phyloP scores from a whole-genome alignment of 2,329 filamentous ascomycete species.

The Didymella glomerata region DNA sequence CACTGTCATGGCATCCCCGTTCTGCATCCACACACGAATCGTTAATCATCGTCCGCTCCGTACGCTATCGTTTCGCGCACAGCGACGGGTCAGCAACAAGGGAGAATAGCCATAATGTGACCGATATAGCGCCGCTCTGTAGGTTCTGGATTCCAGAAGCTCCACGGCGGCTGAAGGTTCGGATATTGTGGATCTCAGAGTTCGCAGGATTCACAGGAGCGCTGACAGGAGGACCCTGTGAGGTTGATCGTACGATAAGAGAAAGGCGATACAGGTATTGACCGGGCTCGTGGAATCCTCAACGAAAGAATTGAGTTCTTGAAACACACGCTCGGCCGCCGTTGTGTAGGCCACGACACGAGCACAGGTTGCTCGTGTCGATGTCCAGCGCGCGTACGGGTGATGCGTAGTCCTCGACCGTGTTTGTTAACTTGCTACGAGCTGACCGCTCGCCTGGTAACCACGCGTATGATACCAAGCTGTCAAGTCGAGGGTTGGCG shows the following conservation, averaged over 20 bases:
- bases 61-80: constrained; percentile 12
- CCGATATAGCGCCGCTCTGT: constrained; percentile 9
- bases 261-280: neutral
- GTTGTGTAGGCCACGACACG: neutral
- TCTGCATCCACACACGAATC: constrained; percentile 8
- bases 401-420: neutral
- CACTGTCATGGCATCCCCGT: constrained; percentile 8
- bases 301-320: constrained; percentile 1
- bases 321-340: constrained; percentile 5
- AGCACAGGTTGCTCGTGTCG: neutral
- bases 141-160: constrained; percentile 6
- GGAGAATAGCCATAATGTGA: neutral
- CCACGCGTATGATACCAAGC: constrained; percentile 1
- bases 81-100: constrained; percentile 1
- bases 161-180: neutral
- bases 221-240: neutral
- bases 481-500: neutral
- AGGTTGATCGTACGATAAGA: neutral
- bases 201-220: neutral
- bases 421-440: neutral
- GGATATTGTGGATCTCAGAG: neutral
- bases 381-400: neutral
- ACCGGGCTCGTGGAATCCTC: neutral
- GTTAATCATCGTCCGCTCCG: neutral
- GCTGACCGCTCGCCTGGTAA: neutral